Evolutionary conservation across 345 rosid species (phyloP).

Genomic region (Eutrema japonicum): DNA sequence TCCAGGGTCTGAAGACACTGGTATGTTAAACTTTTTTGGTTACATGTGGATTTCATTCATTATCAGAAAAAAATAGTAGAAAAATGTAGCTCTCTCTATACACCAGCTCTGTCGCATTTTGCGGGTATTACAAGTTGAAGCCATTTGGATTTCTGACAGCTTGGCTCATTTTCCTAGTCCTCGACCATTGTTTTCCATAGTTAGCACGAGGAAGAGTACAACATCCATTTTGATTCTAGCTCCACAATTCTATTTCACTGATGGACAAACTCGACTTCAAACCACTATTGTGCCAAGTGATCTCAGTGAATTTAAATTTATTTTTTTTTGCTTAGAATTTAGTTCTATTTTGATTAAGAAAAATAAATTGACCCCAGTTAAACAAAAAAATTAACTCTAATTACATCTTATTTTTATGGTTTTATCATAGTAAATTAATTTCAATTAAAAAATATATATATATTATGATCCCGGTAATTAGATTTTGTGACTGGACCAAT

Average conservation of each 20-base stretch:
- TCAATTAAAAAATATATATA: too few relatives aligned
- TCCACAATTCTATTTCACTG: not conserved
- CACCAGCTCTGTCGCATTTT: not conserved
- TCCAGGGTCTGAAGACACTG: slow-evolving; percentile 12
- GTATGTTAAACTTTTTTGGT: not conserved
- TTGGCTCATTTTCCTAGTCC: not conserved
- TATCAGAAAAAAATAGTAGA: not conserved
- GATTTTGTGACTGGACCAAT: too few relatives aligned
- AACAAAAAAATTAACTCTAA: too few relatives aligned
- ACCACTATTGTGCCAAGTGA: not conserved
- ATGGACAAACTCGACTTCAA: not conserved
- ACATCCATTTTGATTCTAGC: not conserved
- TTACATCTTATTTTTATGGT: too few relatives aligned
- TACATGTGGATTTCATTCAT: not conserved
- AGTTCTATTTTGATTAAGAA: too few relatives aligned
- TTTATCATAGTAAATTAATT: too few relatives aligned
- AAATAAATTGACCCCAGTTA: too few relatives aligned
- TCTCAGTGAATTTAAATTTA: too few relatives aligned
- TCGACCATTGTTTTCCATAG: not conserved
- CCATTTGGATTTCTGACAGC: slow-evolving; percentile 3
- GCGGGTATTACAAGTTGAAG: not conserved
- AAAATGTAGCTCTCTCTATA: not conserved
- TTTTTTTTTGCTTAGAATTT: too few relatives aligned
- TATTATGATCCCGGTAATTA: too few relatives aligned
- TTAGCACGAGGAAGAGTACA: slow-evolving; percentile 1